Evolutionary conservation across 202 grass and related monocot species (phyloP).

Genomic region (Schoenoplectus tabernaemontani): DNA sequence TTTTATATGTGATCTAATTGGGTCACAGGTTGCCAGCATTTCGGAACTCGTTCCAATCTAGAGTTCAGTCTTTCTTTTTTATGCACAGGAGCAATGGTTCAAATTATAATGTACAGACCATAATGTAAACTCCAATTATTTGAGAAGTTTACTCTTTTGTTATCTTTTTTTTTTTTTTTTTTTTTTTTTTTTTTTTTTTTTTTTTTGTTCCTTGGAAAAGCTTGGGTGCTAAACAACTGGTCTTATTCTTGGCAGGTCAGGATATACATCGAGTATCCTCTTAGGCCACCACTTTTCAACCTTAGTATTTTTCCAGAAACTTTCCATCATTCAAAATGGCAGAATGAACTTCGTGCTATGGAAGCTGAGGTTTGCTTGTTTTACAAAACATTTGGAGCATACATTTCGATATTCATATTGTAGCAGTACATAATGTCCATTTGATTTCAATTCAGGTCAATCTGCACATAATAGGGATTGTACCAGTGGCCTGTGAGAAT

Average conservation of each 20-base stretch:
- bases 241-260: slow-evolving; percentile 54
- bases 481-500: slow-evolving; percentile 42
- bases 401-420: not conserved
- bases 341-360: slow-evolving; percentile 77
- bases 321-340: slow-evolving; percentile 43
- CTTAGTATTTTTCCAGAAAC: slow-evolving; percentile 43
- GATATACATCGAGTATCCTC: slow-evolving; percentile 83
- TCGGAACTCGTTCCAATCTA: too few species aligned
- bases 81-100: not conserved
- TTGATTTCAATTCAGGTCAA: slow-evolving; percentile 53
- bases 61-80: not conserved
- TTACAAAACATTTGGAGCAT: not conserved
- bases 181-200: too few species aligned
- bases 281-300: slow-evolving; percentile 69
- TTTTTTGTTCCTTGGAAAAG: not conserved
- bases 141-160: not conserved
- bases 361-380: slow-evolving; percentile 72
- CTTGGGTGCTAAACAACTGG: not conserved
- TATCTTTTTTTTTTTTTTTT: too few species aligned
- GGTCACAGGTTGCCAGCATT: too few species aligned
- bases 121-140: not conserved
- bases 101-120: not conserved
- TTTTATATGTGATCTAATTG: too few species aligned
- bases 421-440: slow-evolving; percentile 5
- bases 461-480: slow-evolving; percentile 53